Base-by-base conservation (phyloP, 2,329 filamentous ascomycete species). In the Trichoderma sp. region DNA sequence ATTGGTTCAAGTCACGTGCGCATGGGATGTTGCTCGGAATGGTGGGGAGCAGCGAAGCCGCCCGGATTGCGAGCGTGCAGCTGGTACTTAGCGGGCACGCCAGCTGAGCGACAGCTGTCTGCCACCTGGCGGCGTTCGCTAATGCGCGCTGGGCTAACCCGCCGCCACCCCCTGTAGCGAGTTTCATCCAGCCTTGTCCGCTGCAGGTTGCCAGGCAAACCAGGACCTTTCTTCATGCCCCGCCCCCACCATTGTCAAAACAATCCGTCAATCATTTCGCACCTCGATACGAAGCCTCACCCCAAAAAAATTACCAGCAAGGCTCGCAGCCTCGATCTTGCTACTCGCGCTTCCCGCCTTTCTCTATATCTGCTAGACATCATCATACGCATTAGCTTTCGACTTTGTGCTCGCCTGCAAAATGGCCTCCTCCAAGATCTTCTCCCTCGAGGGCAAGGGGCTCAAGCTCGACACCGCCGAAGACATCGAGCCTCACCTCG, bases 401-500 rank as follows among this genome's bases (percentile, higher is more conserved):
- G 24, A 62, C 31, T 11, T 58, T 27, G 61, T 71, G 56, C 66
- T 68, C 67, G n/a, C 64, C 64, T 59, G 55, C 71, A 74, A 60
- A 70, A 80, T 81, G 79, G 70, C 76, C 70, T 73, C 74, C 70
- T 73, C 76, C 29, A 72, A 81, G 68, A 79, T 93, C 77, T 98
- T 97, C 83, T 94, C 94, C 75, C 89, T 98, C 74, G 92, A 97
- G 81, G 94, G 92, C 81, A 96, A 92, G 84, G 91, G 91, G 77
- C 88, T 98, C 76, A 97, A 97, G 86, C 92, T 99, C 77, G 91
- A 96, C 83, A 93, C 91, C 52, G 93, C 92, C 63, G 91, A 89
- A 73, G 94, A 98, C 80, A 87, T 98, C 71, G 92, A 96, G 80
- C 84, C 92, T 73, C 91, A 97, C 80, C 92, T 97, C 77, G 87